Evolutionary conservation across 139 green algal genomes (phyloP).

Genomic region (Eudorina sp.): DNA sequence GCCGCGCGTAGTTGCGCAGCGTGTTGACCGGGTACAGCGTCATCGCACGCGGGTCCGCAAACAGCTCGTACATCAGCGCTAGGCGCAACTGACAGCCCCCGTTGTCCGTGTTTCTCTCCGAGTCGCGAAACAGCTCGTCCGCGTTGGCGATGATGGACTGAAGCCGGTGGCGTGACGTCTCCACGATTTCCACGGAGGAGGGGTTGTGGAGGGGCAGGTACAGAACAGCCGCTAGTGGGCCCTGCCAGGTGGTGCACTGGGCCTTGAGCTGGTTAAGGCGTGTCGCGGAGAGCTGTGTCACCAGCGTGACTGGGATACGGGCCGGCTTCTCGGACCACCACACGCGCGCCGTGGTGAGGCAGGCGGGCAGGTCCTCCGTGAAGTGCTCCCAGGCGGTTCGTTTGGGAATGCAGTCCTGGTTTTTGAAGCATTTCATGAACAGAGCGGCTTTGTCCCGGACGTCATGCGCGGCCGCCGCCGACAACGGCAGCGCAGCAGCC

Average conservation of each 20-base stretch:
- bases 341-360: conserved; percentile 22
- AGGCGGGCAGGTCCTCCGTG: conserved; percentile 50
- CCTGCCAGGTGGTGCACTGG: conserved; percentile 55
- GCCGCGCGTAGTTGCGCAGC: conserved; percentile 58
- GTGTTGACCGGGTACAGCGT: conserved; percentile 43
- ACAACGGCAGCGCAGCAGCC: not conserved
- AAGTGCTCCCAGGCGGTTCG: conserved; percentile 57
- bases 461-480: no score
- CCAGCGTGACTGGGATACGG: conserved; percentile 51
- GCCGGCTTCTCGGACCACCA: conserved; percentile 45
- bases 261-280: conserved; percentile 48
- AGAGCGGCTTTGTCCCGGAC: not conserved
- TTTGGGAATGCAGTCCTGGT: conserved; percentile 1
- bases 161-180: not conserved
- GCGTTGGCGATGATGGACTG: conserved; percentile 10
- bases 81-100: conserved; percentile 48
- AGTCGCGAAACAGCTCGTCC: conserved; percentile 3
- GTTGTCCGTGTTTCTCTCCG: not conserved
- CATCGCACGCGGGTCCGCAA: conserved; percentile 7
- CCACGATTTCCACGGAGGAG: not conserved
- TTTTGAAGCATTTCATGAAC: conserved; percentile 27
- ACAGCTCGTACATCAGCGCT: conserved; percentile 49
- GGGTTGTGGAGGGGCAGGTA: conserved; percentile 46
- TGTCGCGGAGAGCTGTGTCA: conserved; percentile 59
- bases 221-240: conserved; percentile 54